These are phyloP conservation scores for Brassica napus DNA, from an alignment of 345 rosid genomes.

Conservation along the genomic window DNA sequence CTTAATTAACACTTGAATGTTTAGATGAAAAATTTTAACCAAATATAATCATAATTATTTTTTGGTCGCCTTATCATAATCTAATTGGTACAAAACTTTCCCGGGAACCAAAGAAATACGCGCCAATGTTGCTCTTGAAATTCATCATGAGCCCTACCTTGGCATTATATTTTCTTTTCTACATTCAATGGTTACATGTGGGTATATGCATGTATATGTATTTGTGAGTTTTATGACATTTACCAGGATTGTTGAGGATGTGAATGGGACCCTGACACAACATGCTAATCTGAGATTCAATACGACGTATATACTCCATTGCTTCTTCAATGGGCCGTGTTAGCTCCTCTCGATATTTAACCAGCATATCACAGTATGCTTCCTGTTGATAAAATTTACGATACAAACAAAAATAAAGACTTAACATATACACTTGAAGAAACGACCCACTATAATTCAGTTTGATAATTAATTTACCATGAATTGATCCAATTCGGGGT, in stretches of 20 bases:
- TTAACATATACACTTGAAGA: neutral
- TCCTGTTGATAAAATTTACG: constrained; percentile 53
- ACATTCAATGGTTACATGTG: constrained; percentile 8
- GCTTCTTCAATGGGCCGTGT: constrained; percentile 94
- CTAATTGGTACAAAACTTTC: neutral
- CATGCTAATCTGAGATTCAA: constrained; percentile 87
- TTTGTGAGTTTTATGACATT: neutral
- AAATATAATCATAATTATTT: neutral
- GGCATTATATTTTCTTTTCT: constrained; percentile 22
- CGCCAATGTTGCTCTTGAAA: neutral
- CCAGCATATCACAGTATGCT: constrained; percentile 92
- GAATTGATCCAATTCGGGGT: constrained; percentile 97
- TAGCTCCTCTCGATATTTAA: constrained; percentile 91
- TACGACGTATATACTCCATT: constrained; percentile 95
- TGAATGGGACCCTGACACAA: constrained; percentile 69
- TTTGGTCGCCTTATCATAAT: neutral
- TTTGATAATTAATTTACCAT: constrained; percentile 54
- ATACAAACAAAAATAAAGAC: neutral
- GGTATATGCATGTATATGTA: neutral
- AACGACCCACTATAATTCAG: neutral
- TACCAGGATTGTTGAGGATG: constrained; percentile 81
- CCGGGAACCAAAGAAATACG: neutral
- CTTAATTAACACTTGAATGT: neutral
- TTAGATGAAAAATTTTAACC: neutral
- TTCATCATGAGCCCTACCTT: constrained; percentile 33